Evolutionary conservation across 2,329 filamentous ascomycete genomes (phyloP), one percentile per base, ranked within the genome.

Genomic region (Fusarium pininemorale): DNA sequence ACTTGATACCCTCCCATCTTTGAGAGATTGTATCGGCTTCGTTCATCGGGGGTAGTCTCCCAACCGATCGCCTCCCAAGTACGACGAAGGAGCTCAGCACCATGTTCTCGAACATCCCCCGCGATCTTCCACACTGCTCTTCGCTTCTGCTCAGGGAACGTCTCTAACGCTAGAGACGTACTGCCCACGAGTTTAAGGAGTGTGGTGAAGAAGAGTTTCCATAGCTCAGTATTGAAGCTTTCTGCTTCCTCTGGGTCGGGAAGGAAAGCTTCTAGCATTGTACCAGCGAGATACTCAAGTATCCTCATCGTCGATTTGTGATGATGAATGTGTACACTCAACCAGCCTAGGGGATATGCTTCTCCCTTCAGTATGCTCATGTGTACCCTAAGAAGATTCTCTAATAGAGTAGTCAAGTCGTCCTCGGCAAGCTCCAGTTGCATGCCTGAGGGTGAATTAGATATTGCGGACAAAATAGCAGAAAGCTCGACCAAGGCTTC

Each of bases 101-200:
- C 96, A 74, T 94, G 90, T 81, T 98, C 95, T 63, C 96, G 90
- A 57, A 99, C 94, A 83, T 99, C 97, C 11, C 96, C 96, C 8
- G 96, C 96, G 80, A 99, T 98, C 84, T 98, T 99, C 96, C 97
- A 99, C 3, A 98, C 96, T 2, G 96, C 96, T 63, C 96, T 88
- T 51, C 96, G 88, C 84, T 98, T 99, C 83, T 99, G 96, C 81
- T 99, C 97, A 0, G 96, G 95, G 80, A 98, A 98, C 0, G 95
- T 98, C 81, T 99, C 96, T 42, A 99, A 88, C 0, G 96, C 95
- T 26, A 99, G 88, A 1, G 93, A 94, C 41, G 95, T 91, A 78
- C 95, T 98, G 10, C 94, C 94, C 6, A 99, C 94, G 7, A 98
- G 91, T 79, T 94, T 95, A 35, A 99, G 87, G 37, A 99, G 85